Evolutionary conservation across 2,329 filamentous ascomycete genomes (phyloP).

Genomic region (Rhinocladiella mackenziei): DNA sequence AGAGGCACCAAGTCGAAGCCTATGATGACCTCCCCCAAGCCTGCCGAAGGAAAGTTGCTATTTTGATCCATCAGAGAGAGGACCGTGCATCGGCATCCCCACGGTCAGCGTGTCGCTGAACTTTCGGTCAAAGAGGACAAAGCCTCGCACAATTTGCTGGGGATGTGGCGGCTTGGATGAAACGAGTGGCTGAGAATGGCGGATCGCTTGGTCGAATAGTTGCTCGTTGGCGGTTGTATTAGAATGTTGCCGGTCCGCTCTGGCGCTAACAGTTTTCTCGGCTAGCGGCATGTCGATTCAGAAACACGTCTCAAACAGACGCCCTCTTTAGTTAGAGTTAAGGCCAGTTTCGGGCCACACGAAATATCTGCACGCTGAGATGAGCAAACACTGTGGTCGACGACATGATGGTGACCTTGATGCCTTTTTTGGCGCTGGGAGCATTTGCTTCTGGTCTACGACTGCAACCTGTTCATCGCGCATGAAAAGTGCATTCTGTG

Average conservation of each 20-base stretch:
- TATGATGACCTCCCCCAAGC: neutral
- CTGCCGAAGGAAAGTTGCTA: too few species aligned
- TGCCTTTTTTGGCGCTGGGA: too few species aligned
- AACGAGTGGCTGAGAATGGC: conserved; percentile 29
- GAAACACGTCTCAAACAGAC: conserved; percentile 30
- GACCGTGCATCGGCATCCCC: conserved; percentile 1
- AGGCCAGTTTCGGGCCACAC: conserved; percentile 9
- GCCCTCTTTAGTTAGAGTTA: too few species aligned
- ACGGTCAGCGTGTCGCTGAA: conserved; percentile 23
- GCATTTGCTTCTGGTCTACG: conserved; percentile 4
- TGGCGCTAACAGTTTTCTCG: conserved; percentile 17
- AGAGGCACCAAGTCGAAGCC: neutral
- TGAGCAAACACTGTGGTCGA: too few species aligned
- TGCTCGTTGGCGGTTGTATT: conserved; percentile 18
- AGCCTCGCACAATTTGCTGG: conserved; percentile 9
- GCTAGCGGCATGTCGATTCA: conserved; percentile 16
- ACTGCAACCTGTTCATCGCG: conserved; percentile 7
- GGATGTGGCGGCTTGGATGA: conserved; percentile 22
- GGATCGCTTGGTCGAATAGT: conserved; percentile 19
- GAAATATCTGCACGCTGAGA: neutral
- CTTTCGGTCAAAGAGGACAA: conserved; percentile 7
- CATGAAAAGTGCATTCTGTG: conserved; percentile 12
- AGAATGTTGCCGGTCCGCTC: conserved; percentile 13
- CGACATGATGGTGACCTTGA: too few species aligned
- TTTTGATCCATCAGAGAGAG: conserved; percentile 18